Base-by-base conservation (phyloP, 768 basidiomycete genomes). In the Amanita inopinata region DNA sequence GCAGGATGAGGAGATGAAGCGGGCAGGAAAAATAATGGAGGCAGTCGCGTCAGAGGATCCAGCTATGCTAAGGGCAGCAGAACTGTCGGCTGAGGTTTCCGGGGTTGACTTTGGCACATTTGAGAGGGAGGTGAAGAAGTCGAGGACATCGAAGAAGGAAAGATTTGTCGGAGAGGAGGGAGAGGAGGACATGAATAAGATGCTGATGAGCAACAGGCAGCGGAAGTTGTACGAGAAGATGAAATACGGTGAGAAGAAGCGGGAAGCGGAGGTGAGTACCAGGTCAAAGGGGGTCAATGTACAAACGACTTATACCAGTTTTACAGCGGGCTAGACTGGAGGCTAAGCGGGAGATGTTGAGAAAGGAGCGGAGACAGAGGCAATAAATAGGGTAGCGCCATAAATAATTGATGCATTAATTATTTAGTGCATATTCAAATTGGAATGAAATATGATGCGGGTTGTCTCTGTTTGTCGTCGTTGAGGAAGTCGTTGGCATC, bases 181-280 rank as follows among this genome's bases (percentile, higher is more conserved):
- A 27, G 88, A 91, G 57, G 70, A 78, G 53, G 85, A 93, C 57
- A 88, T 94, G 84, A 83, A 87, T 63, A 94, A 93, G 73, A 94
- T 97, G 81, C 73, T 97, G 78, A 82, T 96, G 81, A 94, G 88
- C 67, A 91, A 89, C 62, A 90, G 86, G 66, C 84, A 94, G 61
- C 76, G 80, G 53, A 93, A 93, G 63, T 62, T 96, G 53, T 94
- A 93, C 59, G 89, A 91, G 62, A 84, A 84, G 64, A 86, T 96
- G 77, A 89, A 91, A 65, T 77, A 86, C 57, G 80, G 81, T 50
- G 75, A 93, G 57, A 72, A 74, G 58, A 86, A 82, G 63, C 80
- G 80, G 47, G 69, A 70, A 10, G 64, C 71, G 18, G 88, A 94
- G 84, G 92, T 92, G 58, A 52, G 81, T 65, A 18, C 40, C 6